Evolutionary conservation across 768 basidiomycete genomes (phyloP).

Genomic region (Pluteus cervinus): DNA sequence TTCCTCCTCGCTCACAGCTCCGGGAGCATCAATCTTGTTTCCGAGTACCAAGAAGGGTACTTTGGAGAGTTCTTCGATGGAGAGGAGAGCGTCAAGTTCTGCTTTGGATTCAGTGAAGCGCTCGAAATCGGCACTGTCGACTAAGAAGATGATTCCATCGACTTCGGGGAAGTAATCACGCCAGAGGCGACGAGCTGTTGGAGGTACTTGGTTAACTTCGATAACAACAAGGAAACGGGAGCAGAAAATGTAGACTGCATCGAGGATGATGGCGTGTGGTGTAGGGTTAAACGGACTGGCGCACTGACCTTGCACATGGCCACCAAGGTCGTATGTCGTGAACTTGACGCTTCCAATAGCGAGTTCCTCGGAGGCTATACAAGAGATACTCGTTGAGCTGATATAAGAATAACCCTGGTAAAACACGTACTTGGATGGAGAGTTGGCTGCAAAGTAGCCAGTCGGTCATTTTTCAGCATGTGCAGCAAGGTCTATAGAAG

Average conservation of each 20-base stretch:
- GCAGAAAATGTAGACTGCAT: neutral
- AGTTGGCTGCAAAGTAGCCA: constrained; percentile 96
- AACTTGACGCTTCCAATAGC: constrained; percentile 99
- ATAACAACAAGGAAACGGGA: neutral
- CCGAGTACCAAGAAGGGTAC: constrained; percentile 98
- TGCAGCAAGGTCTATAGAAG: constrained; percentile 81
- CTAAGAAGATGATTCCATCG: constrained; percentile 96
- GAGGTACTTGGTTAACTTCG: no score
- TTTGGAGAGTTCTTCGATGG: constrained; percentile 91
- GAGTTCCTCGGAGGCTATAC: constrained; percentile 91
- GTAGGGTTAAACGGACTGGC: neutral
- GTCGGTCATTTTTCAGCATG: constrained; percentile 99
- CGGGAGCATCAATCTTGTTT: constrained; percentile 99
- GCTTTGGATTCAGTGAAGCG: constrained; percentile 95
- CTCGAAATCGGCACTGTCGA: constrained; percentile 96
- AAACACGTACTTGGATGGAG: constrained; percentile 84
- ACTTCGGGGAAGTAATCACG: constrained; percentile 99
- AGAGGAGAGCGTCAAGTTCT: constrained; percentile 92
- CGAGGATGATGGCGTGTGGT: neutral
- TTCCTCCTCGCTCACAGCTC: constrained; percentile 97
- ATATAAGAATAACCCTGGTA: constrained; percentile 4
- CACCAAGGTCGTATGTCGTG: constrained; percentile 97
- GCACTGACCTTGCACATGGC: constrained; percentile 85
- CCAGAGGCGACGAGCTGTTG: constrained; percentile 90
- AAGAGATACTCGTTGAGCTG: constrained; percentile 7